phyloP scores from a whole-genome alignment of 179 eudicot genomes.

The Patellifolia procumbens region DNA sequence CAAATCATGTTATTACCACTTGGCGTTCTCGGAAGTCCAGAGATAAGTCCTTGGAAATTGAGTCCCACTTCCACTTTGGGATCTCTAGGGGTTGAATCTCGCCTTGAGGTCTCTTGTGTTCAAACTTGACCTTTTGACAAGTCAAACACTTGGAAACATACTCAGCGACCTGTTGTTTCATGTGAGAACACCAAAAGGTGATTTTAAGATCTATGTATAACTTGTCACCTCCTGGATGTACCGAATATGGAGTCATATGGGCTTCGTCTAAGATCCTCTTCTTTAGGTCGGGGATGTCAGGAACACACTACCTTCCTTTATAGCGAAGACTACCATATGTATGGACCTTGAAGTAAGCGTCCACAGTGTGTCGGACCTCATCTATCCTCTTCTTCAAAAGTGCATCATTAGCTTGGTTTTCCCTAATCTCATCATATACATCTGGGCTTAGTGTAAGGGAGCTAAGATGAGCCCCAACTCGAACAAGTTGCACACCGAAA shows the following conservation, averaged over 20 bases:
- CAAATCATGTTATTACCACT: too few relatives aligned
- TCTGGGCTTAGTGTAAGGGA: not conserved
- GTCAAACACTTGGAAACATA: conserved; percentile 3
- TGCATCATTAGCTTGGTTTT: not conserved
- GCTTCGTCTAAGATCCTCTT: not conserved
- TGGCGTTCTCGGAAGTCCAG: too few relatives aligned
- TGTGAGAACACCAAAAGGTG: conserved; percentile 6
- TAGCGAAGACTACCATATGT: not conserved
- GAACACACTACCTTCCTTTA: not conserved
- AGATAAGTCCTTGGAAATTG: not conserved
- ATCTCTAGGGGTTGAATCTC: not conserved
- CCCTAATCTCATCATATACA: not conserved
- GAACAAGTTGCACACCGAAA: not conserved
- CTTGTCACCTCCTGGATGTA: conserved; percentile 7
- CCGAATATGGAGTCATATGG: not conserved
- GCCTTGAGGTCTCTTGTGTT: not conserved
- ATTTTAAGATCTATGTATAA: not conserved
- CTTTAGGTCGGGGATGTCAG: not conserved
- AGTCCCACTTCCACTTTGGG: not conserved
- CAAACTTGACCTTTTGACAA: not conserved
- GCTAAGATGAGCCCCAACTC: not conserved
- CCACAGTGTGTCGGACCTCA: not conserved
- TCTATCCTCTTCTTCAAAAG: not conserved
- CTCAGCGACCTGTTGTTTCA: conserved; percentile 5
- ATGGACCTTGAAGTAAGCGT: not conserved